These are phyloP conservation scores for Paramecium sonneborni DNA, from an alignment of 73 alveolate genomes.

Conservation along the genomic window DNA sequence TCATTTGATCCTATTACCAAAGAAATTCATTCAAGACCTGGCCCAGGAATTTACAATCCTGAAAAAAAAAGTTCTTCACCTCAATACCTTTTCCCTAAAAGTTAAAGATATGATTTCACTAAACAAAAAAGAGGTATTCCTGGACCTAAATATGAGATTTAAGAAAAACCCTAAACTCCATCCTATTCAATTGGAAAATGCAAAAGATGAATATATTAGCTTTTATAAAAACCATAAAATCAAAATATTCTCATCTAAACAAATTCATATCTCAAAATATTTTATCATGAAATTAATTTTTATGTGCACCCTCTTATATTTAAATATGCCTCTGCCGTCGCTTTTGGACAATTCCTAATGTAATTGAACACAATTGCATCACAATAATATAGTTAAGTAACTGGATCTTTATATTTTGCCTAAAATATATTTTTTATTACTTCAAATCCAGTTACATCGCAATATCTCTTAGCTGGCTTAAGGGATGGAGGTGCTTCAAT, in stretches of 20 bases:
- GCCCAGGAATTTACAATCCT: conserved; percentile 27
- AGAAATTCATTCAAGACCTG: conserved; percentile 12
- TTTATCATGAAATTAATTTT: conserved; percentile 15
- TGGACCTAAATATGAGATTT: conserved; percentile 7
- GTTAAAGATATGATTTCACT: conserved; percentile 38
- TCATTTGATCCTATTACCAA: not conserved
- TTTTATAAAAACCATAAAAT: not conserved
- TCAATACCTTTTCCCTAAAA: not conserved
- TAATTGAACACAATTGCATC: conserved; percentile 30
- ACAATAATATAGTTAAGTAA: not conserved
- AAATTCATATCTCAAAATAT: not conserved
- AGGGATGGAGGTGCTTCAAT: conserved; percentile 52
- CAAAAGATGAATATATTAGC: not conserved
- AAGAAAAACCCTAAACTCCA: not conserved
- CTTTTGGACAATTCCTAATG: conserved; percentile 15
- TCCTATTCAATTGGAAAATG: not conserved
- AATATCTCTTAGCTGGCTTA: conserved; percentile 46
- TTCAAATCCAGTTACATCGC: conserved; percentile 57
- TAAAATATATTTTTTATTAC: not conserved
- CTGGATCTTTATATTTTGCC: conserved; percentile 48
- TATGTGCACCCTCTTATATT: conserved; percentile 32
- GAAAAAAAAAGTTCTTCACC: not conserved
- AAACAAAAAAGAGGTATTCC: conserved; percentile 32
- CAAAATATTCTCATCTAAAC: not conserved
- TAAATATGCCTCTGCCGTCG: conserved; percentile 17